Conservation (phyloP, 2,329 filamentous ascomycete genomes). For the Stenocarpella maydis region DNA sequence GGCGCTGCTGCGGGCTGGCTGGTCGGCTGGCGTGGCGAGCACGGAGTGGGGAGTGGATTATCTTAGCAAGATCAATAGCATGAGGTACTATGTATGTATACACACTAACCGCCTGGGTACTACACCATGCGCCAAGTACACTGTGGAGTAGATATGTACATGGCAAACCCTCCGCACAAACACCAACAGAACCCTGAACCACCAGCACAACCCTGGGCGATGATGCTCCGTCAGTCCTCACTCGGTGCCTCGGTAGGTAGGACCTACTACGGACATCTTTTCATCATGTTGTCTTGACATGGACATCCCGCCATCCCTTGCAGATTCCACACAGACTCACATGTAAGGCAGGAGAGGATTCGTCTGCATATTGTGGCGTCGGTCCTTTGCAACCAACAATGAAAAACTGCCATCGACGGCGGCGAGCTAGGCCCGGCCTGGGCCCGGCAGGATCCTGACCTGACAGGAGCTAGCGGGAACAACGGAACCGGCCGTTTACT, state of each 20-base stretch:
- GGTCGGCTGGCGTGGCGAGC: not conserved
- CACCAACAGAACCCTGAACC: not conserved
- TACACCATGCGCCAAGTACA: too few relatives aligned
- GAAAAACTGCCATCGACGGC: slow-evolving; percentile 20
- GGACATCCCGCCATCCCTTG: not conserved
- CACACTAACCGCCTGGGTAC: too few relatives aligned
- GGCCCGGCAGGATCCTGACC: not conserved
- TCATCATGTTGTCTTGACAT: slow-evolving; percentile 6
- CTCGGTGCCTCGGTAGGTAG: too few relatives aligned
- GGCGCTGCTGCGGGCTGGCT: not conserved
- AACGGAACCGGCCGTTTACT: slow-evolving; percentile 34
- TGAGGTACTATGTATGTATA: too few relatives aligned
- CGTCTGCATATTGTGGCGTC: slow-evolving; percentile 27
- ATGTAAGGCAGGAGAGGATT: slow-evolving; percentile 7
- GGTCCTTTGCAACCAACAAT: slow-evolving; percentile 6
- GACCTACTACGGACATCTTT: too few relatives aligned
- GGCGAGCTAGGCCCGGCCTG: slow-evolving; percentile 17
- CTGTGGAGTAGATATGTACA: too few relatives aligned
- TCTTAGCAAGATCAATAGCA: too few relatives aligned
- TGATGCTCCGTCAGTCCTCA: too few relatives aligned
- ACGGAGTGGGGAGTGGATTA: not conserved
- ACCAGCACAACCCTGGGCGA: not conserved
- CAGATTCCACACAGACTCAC: slow-evolving; percentile 26
- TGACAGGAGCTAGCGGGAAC: slow-evolving; percentile 15
- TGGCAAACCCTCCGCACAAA: too few relatives aligned